Conservation (phyloP, 2,329 filamentous ascomycete species). For the Biscogniauxia sp. region DNA sequence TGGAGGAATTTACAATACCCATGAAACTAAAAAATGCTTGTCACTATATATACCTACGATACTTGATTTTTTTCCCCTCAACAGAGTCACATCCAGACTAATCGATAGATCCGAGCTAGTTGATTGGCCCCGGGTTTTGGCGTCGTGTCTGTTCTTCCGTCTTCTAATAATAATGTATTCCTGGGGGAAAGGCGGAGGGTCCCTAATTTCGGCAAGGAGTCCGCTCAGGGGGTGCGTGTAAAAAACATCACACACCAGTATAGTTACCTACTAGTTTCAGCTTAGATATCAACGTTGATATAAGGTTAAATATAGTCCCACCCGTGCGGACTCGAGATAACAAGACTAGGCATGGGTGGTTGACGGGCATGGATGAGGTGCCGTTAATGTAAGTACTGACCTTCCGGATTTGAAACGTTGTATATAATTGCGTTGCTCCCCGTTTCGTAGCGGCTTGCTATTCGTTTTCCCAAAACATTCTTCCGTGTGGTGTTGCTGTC, state of each 20-base stretch:
- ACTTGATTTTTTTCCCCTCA: background rate
- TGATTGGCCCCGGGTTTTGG: background rate
- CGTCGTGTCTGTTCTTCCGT: background rate
- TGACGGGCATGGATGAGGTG: background rate
- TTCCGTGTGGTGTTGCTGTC: background rate
- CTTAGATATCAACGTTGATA: background rate
- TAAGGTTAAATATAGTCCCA: background rate
- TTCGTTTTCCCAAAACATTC: background rate
- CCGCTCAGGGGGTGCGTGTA: background rate
- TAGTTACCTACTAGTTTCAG: background rate
- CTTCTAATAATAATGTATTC: background rate
- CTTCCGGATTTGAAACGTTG: background rate
- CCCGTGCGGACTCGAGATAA: background rate
- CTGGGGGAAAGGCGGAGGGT: background rate
- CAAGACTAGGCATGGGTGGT: background rate
- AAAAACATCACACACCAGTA: background rate
- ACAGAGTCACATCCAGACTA: background rate
- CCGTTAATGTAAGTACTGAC: background rate
- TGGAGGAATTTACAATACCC: background rate
- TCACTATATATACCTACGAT: too few relatives aligned
- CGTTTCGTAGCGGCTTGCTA: background rate
- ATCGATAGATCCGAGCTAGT: background rate
- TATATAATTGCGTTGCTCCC: background rate
- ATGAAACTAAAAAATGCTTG: background rate
- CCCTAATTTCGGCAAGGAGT: background rate